Evolutionary conservation across 345 rosid genomes (phyloP).

Genomic region (Salix exigua): DNA sequence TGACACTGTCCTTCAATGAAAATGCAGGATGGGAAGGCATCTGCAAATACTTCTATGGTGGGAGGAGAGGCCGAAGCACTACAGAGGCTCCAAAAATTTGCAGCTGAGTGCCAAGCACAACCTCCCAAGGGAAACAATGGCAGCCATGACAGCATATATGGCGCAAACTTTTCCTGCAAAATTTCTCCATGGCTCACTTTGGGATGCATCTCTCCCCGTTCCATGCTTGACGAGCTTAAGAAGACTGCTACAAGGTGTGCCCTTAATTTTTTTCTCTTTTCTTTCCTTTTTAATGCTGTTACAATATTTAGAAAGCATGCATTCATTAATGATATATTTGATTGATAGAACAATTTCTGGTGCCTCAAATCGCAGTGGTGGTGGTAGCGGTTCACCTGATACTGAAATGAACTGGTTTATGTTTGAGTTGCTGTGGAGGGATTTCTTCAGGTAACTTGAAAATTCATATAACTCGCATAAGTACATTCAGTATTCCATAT

Average conservation of each 20-base stretch:
- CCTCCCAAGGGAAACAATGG: conserved; percentile 57
- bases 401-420: conserved; percentile 73
- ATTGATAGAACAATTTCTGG: conserved; percentile 34
- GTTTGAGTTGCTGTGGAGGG: conserved; percentile 93
- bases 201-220: conserved; percentile 92
- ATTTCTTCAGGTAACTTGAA: conserved; percentile 74
- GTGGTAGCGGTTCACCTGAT: conserved; percentile 41
- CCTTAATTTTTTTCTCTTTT: not conserved
- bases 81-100: conserved; percentile 67
- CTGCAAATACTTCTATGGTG: conserved; percentile 50
- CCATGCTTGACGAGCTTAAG: conserved; percentile 90
- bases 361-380: conserved; percentile 20
- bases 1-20: conserved; percentile 6
- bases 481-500: not conserved
- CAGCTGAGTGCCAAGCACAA: conserved; percentile 78
- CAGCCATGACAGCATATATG: conserved; percentile 57
- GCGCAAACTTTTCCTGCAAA: conserved; percentile 94
- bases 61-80: conserved; percentile 98
- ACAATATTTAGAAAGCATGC: not conserved
- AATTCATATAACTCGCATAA: not conserved
- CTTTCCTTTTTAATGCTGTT: not conserved
- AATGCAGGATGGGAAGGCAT: conserved; percentile 63
- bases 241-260: conserved; percentile 59
- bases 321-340: not conserved
- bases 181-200: conserved; percentile 89